Evolutionary conservation across 2,329 filamentous ascomycete genomes (phyloP).

Genomic region (Fusarium zealandicum): DNA sequence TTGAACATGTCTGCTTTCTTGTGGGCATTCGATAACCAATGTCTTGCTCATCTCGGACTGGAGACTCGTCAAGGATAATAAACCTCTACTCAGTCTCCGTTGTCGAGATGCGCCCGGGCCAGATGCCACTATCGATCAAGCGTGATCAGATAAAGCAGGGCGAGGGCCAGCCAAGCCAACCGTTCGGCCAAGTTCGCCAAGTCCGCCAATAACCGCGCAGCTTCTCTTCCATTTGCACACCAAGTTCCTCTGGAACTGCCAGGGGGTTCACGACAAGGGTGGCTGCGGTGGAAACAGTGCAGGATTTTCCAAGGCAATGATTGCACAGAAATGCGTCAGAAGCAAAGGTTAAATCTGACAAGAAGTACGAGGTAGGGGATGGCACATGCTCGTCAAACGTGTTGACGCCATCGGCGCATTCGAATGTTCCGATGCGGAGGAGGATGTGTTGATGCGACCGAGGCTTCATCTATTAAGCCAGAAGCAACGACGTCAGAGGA

Average conservation of each 20-base stretch:
- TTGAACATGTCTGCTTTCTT: too few species aligned
- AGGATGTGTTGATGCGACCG: slow-evolving; percentile 2
- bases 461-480: background rate
- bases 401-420: slow-evolving; percentile 30
- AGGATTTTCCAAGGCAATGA: slow-evolving; percentile 29
- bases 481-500: slow-evolving; percentile 17
- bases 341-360: slow-evolving; percentile 11
- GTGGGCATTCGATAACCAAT: too few species aligned
- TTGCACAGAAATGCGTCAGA: background rate
- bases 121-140: background rate
- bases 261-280: too few species aligned
- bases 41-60: background rate
- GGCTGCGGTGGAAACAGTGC: slow-evolving; percentile 2
- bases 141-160: slow-evolving; percentile 2
- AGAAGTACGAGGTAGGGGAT: background rate
- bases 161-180: slow-evolving; percentile 19
- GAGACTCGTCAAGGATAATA: background rate
- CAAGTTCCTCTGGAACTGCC: slow-evolving; percentile 7
- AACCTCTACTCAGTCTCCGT: too few species aligned
- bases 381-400: slow-evolving; percentile 5
- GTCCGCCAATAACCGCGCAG: slow-evolving; percentile 7
- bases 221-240: slow-evolving; percentile 2
- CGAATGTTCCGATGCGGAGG: slow-evolving; percentile 11
- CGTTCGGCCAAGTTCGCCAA: slow-evolving; percentile 26
- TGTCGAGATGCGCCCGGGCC: too few species aligned